phyloP scores from a whole-genome alignment of 2,329 filamentous ascomycete genomes.

The Fusarium oligoseptatum region DNA sequence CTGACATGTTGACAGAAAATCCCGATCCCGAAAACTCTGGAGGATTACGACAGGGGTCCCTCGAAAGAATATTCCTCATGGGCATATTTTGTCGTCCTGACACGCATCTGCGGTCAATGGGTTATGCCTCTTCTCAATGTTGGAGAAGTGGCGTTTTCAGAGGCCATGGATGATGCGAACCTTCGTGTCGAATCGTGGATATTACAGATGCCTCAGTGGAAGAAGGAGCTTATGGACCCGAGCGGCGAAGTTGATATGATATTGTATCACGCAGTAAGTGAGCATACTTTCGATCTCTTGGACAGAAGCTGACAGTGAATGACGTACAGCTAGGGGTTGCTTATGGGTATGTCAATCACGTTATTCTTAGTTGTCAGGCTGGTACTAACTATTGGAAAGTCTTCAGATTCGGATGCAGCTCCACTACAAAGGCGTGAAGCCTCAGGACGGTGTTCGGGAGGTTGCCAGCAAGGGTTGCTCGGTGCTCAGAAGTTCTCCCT shows the following conservation, averaged over 20 bases:
- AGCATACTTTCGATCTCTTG: not conserved
- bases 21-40: conserved; percentile 27
- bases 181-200: conserved; percentile 36
- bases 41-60: conserved; percentile 22
- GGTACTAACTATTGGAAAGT: conserved; percentile 11
- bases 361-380: not conserved
- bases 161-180: conserved; percentile 30
- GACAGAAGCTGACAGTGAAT: conserved; percentile 15
- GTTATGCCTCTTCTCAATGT: conserved; percentile 32
- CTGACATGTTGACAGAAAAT: conserved; percentile 29
- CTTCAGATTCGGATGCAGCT: conserved; percentile 42
- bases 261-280: conserved; percentile 43
- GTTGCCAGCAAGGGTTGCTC: not conserved
- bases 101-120: conserved; percentile 36
- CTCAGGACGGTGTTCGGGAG: conserved; percentile 14
- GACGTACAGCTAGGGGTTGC: conserved; percentile 35
- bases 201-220: conserved; percentile 26
- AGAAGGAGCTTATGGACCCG: conserved; percentile 27
- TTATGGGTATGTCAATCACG: conserved; percentile 34
- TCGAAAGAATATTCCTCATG: conserved; percentile 37
- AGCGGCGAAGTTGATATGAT: conserved; percentile 40
- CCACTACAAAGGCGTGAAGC: conserved; percentile 7
- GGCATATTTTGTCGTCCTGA: conserved; percentile 38
- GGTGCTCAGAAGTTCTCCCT: conserved; percentile 6
- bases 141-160: not conserved